Evolutionary conservation across 2,329 filamentous ascomycete genomes (phyloP).

Genomic region (Huntiella savannae): DNA sequence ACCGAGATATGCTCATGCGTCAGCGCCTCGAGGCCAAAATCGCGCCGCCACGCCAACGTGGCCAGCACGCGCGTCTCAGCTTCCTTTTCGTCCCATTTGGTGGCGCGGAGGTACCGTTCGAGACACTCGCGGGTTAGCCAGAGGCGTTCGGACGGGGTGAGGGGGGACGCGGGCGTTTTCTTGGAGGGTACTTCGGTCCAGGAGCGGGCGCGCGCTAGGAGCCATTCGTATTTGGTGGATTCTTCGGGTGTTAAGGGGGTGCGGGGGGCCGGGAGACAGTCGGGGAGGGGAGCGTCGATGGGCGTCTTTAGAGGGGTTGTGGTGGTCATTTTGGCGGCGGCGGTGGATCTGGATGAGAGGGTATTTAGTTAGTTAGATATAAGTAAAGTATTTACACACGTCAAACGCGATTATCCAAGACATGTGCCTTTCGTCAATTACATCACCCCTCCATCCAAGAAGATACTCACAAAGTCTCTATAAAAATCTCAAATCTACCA

Average conservation of each 20-base stretch:
- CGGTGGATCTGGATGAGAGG: not conserved
- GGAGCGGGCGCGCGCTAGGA: constrained; percentile 49
- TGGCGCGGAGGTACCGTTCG: constrained; percentile 78
- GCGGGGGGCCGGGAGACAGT: constrained; percentile 35
- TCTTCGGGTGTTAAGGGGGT: constrained; percentile 55
- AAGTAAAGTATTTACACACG: too few relatives aligned
- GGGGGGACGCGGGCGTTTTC: constrained; percentile 38
- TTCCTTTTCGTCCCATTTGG: constrained; percentile 67
- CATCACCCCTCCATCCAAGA: too few relatives aligned
- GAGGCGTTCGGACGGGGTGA: constrained; percentile 65
- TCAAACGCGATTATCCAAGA: too few relatives aligned
- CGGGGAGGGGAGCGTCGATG: constrained; percentile 35
- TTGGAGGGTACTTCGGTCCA: constrained; percentile 26
- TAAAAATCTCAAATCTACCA: not conserved
- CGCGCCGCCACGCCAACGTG: constrained; percentile 73
- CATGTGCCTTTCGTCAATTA: too few relatives aligned
- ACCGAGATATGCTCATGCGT: constrained; percentile 75
- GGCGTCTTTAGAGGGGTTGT: constrained; percentile 29
- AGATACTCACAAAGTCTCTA: too few relatives aligned
- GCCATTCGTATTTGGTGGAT: constrained; percentile 57
- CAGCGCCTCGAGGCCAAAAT: constrained; percentile 66
- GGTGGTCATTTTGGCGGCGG: constrained; percentile 7
- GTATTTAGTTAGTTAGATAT: not conserved
- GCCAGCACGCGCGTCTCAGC: constrained; percentile 61
- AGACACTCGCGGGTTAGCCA: constrained; percentile 89